Percentiles rank a stretch among this genome's conserved stretches.
Evolutionary conservation across 1,139 yeast species (phyloP).

Genomic region (Candida gigantensis): DNA sequence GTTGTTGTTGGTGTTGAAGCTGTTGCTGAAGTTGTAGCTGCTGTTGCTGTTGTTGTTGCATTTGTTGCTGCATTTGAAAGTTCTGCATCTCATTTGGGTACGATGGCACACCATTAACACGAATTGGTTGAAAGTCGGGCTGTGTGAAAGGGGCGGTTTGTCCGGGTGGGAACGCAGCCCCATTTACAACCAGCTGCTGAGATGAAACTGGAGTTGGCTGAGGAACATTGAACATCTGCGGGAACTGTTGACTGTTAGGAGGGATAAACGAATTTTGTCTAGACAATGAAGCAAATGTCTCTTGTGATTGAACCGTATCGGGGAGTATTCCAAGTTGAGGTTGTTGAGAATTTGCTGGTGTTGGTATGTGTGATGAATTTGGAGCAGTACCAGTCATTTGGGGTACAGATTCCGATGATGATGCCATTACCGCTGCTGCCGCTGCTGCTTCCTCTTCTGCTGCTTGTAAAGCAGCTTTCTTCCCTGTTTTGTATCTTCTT

Average conservation of each 20-base stretch:
- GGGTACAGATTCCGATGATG: background rate
- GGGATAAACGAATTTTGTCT: constrained; percentile 15
- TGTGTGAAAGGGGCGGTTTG: constrained; percentile 21
- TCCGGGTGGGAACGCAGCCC: constrained; percentile 20
- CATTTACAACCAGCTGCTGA: constrained; percentile 12
- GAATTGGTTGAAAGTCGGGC: constrained; percentile 26
- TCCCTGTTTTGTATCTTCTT: constrained; percentile 28
- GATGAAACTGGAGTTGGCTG: constrained; percentile 23
- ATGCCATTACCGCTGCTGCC: constrained; percentile 7
- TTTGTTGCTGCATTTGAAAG: constrained; percentile 30
- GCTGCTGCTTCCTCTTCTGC: constrained; percentile 14
- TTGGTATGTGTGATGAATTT: background rate
- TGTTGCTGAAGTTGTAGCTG: constrained; percentile 22
- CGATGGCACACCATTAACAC: constrained; percentile 9
- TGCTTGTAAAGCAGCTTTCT: constrained; percentile 17
- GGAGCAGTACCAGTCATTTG: background rate
- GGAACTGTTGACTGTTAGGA: constrained; percentile 11
- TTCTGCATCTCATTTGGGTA: constrained; percentile 29
- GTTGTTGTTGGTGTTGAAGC: constrained; percentile 27
- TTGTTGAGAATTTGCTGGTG: constrained; percentile 1
- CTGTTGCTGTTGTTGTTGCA: constrained; percentile 20
- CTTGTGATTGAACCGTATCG: constrained; percentile 18
- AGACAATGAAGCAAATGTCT: constrained; percentile 17
- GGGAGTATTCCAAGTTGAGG: constrained; percentile 4
- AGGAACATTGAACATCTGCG: constrained; percentile 11